Evolutionary conservation across 1,139 yeast species (phyloP).

Genomic region (Debaryomyces nepalensis): DNA sequence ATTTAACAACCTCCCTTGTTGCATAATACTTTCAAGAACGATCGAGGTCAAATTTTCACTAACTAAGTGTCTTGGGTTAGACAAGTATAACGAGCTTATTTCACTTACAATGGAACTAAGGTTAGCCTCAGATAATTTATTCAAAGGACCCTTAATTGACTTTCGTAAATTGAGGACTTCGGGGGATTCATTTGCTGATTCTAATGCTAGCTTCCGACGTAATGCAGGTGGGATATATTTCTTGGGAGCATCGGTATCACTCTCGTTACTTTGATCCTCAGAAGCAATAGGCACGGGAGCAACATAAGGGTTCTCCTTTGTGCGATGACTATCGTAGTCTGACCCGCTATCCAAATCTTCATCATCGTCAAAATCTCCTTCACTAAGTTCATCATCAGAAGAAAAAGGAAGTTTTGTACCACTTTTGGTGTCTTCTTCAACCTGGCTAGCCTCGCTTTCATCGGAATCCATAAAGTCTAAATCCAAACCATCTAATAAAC

Average conservation of each 20-base stretch:
- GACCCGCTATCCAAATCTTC: constrained; percentile 34
- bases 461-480: constrained; percentile 50
- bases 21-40: constrained; percentile 66
- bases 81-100: constrained; percentile 62
- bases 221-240: constrained; percentile 87
- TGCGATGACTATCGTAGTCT: constrained; percentile 38
- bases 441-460: constrained; percentile 18
- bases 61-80: constrained; percentile 76
- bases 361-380: constrained; percentile 34
- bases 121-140: constrained; percentile 86
- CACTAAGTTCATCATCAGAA: constrained; percentile 52
- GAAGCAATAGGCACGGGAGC: constrained; percentile 58
- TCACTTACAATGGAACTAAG: constrained; percentile 71
- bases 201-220: constrained; percentile 56
- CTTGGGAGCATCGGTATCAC: constrained; percentile 25
- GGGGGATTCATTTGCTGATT: constrained; percentile 43
- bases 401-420: constrained; percentile 31
- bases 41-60: constrained; percentile 68
- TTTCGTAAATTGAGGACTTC: constrained; percentile 56
- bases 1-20: constrained; percentile 71
- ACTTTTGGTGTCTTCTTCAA: constrained; percentile 21
- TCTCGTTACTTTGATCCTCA: constrained; percentile 13
- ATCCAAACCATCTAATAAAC: constrained; percentile 77
- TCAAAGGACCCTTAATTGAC: constrained; percentile 77
- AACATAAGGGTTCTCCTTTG: constrained; percentile 80